Conservation (phyloP, 495 filamentous ascomycete genomes). For the Sphaerosporella brunnea region DNA sequence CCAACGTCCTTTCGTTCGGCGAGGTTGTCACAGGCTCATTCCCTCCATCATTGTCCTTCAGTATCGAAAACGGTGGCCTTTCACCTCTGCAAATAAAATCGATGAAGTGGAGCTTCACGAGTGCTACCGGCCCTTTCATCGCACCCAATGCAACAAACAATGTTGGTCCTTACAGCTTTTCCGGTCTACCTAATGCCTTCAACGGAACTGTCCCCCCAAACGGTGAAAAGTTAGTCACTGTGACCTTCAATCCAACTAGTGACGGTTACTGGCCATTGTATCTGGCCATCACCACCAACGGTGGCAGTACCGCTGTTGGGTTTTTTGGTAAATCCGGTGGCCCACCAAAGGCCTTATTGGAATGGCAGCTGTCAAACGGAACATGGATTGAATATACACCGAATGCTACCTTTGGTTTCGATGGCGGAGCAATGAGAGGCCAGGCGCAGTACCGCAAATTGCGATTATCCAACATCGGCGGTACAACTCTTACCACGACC, state of each 20-base stretch:
- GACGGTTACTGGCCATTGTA: conserved; percentile 26
- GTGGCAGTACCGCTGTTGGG: conserved; percentile 25
- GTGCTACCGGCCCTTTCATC: conserved; percentile 14
- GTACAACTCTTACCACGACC: conserved; percentile 27
- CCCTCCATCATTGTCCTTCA: conserved; percentile 11
- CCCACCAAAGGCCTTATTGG: conserved; percentile 25
- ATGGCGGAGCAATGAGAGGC: conserved; percentile 23
- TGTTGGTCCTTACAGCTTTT: conserved; percentile 26
- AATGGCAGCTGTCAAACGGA: conserved; percentile 28
- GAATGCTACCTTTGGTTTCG: conserved; percentile 25
- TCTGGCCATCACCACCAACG: conserved; percentile 22
- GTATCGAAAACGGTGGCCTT: conserved; percentile 19
- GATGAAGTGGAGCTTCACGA: conserved; percentile 17
- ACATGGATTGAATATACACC: conserved; percentile 27
- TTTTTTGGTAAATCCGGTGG: conserved; percentile 24
- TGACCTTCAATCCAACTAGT: conserved; percentile 23
- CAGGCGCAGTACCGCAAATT: conserved; percentile 24
- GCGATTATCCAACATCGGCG: conserved; percentile 28
- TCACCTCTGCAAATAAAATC: conserved; percentile 8
- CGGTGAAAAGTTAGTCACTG: conserved; percentile 11
- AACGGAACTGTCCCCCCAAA: conserved; percentile 14
- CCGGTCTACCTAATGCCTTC: conserved; percentile 18
- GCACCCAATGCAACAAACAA: conserved; percentile 1
- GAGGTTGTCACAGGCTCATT: conserved; percentile 19
- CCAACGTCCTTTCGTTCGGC: conserved; percentile 22